Evolutionary conservation across 1,284 basidiomycete species (phyloP).

Genomic region (Ustilago loliicola): DNA sequence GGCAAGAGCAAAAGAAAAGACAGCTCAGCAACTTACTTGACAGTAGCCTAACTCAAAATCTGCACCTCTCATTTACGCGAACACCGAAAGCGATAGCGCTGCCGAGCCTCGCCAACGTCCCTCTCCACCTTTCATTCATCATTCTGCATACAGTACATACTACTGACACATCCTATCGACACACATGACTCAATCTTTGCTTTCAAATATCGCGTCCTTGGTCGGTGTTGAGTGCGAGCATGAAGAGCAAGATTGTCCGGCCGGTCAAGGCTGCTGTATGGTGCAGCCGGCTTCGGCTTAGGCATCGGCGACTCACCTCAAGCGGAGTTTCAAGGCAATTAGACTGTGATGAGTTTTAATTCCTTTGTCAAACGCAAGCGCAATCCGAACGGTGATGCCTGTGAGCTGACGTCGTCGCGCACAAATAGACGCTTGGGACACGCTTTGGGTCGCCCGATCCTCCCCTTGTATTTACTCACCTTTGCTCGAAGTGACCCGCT

Average conservation of each 20-base stretch:
- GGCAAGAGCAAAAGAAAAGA: neutral
- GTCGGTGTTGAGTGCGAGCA: neutral
- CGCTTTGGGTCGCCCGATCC: neutral
- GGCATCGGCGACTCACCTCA: slow-evolving; percentile 15
- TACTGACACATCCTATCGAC: too few species aligned
- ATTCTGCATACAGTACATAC: neutral
- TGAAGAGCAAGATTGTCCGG: neutral
- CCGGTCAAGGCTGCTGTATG: neutral
- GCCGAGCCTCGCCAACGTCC: neutral
- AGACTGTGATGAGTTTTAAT: too few species aligned
- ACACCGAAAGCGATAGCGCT: slow-evolving; percentile 1
- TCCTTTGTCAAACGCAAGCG: too few species aligned
- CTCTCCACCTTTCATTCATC: neutral
- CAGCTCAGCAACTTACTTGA: neutral
- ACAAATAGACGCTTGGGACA: neutral
- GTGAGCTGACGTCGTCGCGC: slow-evolving; percentile 1
- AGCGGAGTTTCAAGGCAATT: neutral
- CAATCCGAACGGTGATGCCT: neutral
- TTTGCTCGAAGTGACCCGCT: neutral
- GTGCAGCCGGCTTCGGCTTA: slow-evolving; percentile 5
- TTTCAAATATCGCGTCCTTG: neutral
- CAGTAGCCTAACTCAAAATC: neutral
- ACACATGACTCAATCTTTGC: neutral
- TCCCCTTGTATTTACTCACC: neutral
- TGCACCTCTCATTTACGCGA: neutral